Conservation (phyloP, 2,329 filamentous ascomycete species). For the Microdochium trichocladiopsis region DNA sequence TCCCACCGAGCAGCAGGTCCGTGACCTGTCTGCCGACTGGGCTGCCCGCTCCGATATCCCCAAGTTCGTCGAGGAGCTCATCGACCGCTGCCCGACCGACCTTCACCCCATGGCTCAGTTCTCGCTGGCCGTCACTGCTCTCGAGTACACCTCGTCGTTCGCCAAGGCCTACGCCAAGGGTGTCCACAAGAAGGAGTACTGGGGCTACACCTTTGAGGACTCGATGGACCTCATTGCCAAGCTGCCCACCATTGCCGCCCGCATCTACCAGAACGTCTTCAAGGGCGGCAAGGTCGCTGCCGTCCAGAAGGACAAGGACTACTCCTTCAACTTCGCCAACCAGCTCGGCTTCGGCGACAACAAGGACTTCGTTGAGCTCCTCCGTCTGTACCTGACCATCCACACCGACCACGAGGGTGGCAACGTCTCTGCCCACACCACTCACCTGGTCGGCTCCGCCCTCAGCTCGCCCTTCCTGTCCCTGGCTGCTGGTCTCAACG, state of each 20-base stretch:
- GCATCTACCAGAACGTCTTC: conserved; percentile 99
- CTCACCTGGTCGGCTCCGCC: conserved; percentile 92
- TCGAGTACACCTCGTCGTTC: conserved; percentile 97
- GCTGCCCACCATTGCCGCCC: conserved; percentile 93
- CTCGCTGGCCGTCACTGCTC: conserved; percentile 92
- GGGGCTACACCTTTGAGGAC: conserved; percentile 98
- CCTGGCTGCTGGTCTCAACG: conserved; percentile 91
- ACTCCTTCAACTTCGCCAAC: conserved; percentile 99
- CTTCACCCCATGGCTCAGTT: conserved; percentile 99
- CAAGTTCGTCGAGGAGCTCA: conserved; percentile 98
- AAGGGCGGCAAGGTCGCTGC: conserved; percentile 98
- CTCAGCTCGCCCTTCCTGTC: conserved; percentile 98
- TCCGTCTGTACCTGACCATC: conserved; percentile 99
- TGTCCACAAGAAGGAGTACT: conserved; percentile 99
- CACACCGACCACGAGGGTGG: conserved; percentile 99
- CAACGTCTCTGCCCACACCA: conserved; percentile 97
- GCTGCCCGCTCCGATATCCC: conserved; percentile 93
- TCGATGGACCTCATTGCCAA: conserved; percentile 99
- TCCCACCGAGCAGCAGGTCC: conserved; percentile 95
- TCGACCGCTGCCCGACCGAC: conserved; percentile 98
- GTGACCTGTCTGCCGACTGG: conserved; percentile 97
- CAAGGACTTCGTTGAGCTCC: conserved; percentile 93
- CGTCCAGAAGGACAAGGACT: conserved; percentile 98
- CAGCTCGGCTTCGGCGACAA: conserved; percentile 96
- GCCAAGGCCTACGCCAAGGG: conserved; percentile 98